These are phyloP conservation scores for Mrakia blollopis DNA, from an alignment of 768 basidiomycete genomes.

Conservation along the genomic window DNA sequence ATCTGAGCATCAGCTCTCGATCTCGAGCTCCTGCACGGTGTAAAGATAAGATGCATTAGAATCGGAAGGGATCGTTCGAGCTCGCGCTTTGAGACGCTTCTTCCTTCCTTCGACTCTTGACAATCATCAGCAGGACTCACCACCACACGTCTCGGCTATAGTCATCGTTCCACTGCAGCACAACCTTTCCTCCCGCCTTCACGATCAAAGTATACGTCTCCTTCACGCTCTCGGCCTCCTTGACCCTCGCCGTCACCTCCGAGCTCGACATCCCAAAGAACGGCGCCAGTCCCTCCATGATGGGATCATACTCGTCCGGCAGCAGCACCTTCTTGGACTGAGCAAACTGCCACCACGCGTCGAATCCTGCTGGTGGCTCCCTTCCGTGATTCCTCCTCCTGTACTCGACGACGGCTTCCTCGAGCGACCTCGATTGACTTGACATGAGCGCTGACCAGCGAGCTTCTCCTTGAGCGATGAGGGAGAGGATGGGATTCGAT, in stretches of 20 bases:
- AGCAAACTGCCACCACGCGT: conserved; percentile 47
- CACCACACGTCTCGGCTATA: conserved; percentile 46
- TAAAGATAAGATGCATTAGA: not conserved
- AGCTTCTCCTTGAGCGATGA: conserved; percentile 79
- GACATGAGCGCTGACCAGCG: conserved; percentile 62
- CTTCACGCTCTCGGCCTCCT: conserved; percentile 41
- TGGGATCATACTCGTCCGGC: conserved; percentile 42
- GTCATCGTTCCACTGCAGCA: conserved; percentile 46
- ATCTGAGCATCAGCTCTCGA: conserved; percentile 45
- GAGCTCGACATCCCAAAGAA: conserved; percentile 43
- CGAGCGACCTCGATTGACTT: conserved; percentile 72
- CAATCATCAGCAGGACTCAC: conserved; percentile 6
- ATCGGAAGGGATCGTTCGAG: not conserved
- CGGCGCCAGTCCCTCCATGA: conserved; percentile 43
- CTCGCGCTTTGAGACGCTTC: not conserved
- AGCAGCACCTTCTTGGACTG: conserved; percentile 40
- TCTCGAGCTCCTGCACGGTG: conserved; percentile 36
- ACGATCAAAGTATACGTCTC: conserved; percentile 46
- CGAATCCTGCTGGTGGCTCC: conserved; percentile 83
- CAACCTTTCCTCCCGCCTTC: conserved; percentile 43
- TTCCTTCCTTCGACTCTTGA: not conserved
- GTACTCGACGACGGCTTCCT: conserved; percentile 77
- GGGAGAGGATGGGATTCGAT: conserved; percentile 68
- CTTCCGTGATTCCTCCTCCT: conserved; percentile 61
- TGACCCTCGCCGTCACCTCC: conserved; percentile 40